A percentile compares a stretch with the other conserved stretches of the same genome.
Evolutionary conservation across 2,329 filamentous ascomycete genomes (phyloP).

Genomic region (Thermoascus crustaceus): DNA sequence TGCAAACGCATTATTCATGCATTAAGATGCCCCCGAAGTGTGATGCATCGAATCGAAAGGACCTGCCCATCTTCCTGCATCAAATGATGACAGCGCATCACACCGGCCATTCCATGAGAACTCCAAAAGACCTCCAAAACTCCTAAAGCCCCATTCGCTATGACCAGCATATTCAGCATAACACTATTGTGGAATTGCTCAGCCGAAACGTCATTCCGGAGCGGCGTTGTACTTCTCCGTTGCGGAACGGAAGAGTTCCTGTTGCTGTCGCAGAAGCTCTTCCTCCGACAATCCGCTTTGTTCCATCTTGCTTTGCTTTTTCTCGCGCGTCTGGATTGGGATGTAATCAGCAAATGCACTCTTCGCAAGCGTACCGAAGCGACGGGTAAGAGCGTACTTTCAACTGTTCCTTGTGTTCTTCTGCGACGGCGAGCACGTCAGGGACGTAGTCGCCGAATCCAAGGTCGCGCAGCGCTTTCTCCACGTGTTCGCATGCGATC

Average conservation of each 20-base stretch:
- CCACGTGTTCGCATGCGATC: slow-evolving; percentile 95
- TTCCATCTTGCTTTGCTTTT: slow-evolving; percentile 95
- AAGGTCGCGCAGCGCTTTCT: slow-evolving; percentile 83
- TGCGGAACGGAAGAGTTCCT: slow-evolving; percentile 81
- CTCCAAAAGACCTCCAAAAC: slow-evolving; percentile 6
- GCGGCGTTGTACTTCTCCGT: slow-evolving; percentile 60
- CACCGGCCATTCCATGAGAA: too few relatives aligned
- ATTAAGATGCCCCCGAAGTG: too few relatives aligned
- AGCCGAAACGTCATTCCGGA: slow-evolving; percentile 24
- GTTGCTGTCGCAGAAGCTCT: slow-evolving; percentile 78
- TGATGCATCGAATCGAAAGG: too few relatives aligned
- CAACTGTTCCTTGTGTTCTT: slow-evolving; percentile 85
- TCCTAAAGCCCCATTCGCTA: slow-evolving; percentile 16
- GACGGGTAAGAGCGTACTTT: slow-evolving; percentile 54
- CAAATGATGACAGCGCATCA: not conserved
- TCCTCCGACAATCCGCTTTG: slow-evolving; percentile 88
- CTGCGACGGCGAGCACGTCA: slow-evolving; percentile 76
- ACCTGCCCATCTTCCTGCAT: too few relatives aligned
- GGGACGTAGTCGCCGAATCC: slow-evolving; percentile 89
- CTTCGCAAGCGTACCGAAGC: slow-evolving; percentile 5
- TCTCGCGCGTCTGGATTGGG: slow-evolving; percentile 72
- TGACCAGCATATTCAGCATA: slow-evolving; percentile 4
- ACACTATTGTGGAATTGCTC: not conserved
- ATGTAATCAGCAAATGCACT: slow-evolving; percentile 11
- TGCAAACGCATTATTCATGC: too few relatives aligned